These are phyloP conservation scores for Macrophomina pseudophaseolina DNA, from an alignment of 2,329 filamentous ascomycete species.

Conservation along the genomic window DNA sequence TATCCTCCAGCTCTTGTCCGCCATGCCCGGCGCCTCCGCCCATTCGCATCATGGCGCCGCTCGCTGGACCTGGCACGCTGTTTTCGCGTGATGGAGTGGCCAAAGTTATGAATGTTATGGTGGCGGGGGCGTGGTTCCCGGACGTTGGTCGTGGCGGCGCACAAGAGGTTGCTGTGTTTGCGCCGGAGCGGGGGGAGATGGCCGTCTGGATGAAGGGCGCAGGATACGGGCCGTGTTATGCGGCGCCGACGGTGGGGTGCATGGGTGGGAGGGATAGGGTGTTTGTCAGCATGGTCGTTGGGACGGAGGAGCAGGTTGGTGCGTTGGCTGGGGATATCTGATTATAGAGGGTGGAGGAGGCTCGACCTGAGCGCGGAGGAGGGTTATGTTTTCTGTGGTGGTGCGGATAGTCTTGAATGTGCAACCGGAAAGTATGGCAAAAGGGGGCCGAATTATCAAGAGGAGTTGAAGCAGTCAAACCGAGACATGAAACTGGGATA, in stretches of 20 bases:
- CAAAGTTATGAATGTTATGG: not conserved
- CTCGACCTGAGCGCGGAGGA: too few species aligned
- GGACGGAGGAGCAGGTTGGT: not conserved
- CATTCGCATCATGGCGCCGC: not conserved
- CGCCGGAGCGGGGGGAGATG: not conserved
- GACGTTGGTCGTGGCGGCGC: not conserved
- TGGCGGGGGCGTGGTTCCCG: not conserved
- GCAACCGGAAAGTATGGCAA: too few species aligned
- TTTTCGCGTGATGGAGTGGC: not conserved
- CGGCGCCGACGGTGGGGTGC: not conserved
- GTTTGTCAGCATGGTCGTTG: conserved; percentile 4
- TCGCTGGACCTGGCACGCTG: not conserved
- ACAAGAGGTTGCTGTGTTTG: not conserved
- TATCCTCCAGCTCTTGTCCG: not conserved
- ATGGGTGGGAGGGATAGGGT: not conserved
- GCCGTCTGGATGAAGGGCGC: not conserved
- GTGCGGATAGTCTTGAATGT: too few species aligned
- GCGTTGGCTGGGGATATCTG: not conserved
- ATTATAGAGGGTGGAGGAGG: too few species aligned
- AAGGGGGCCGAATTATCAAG: too few species aligned
- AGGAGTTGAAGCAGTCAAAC: too few species aligned
- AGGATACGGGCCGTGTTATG: not conserved
- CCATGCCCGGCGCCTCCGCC: not conserved
- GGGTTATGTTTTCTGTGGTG: too few species aligned
- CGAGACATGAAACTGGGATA: too few species aligned